Conservation (phyloP, 176 grass and related monocot genomes). For the sorghum (Sorghum bicolor) region DNA sequence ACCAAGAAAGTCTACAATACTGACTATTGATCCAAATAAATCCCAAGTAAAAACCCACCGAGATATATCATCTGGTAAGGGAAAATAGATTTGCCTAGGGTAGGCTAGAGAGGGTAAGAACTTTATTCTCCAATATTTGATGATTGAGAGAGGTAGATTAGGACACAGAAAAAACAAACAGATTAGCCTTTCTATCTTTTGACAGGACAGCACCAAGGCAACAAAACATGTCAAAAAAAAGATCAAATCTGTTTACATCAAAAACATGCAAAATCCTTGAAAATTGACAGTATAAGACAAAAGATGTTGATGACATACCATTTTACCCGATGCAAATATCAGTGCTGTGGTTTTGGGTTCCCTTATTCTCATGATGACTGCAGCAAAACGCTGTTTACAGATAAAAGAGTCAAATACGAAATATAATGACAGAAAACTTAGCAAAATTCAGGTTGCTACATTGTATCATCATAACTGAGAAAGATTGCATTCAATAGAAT, state of each 20-base stretch:
- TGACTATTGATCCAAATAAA: neutral
- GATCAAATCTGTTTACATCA: neutral
- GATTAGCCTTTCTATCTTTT: neutral
- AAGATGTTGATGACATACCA: conserved; percentile 50
- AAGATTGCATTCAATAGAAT: neutral
- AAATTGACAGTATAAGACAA: neutral
- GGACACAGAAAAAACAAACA: neutral
- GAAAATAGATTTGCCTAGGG: neutral
- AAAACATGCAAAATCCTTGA: neutral
- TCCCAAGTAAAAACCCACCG: neutral
- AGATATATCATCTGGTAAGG: neutral
- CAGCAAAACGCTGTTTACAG: conserved; percentile 86
- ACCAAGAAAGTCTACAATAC: neutral
- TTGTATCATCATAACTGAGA: neutral
- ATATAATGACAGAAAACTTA: neutral
- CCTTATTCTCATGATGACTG: conserved; percentile 99
- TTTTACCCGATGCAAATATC: conserved; percentile 99
- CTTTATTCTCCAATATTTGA: neutral
- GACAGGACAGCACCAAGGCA: neutral
- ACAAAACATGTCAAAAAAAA: neutral
- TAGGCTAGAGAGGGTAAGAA: neutral
- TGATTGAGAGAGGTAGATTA: neutral
- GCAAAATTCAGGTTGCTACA: neutral
- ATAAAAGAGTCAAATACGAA: conserved; percentile 26
- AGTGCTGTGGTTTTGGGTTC: conserved; percentile 97